Base-by-base conservation (phyloP, 768 basidiomycete genomes). In the Boletus rubescentipes region DNA sequence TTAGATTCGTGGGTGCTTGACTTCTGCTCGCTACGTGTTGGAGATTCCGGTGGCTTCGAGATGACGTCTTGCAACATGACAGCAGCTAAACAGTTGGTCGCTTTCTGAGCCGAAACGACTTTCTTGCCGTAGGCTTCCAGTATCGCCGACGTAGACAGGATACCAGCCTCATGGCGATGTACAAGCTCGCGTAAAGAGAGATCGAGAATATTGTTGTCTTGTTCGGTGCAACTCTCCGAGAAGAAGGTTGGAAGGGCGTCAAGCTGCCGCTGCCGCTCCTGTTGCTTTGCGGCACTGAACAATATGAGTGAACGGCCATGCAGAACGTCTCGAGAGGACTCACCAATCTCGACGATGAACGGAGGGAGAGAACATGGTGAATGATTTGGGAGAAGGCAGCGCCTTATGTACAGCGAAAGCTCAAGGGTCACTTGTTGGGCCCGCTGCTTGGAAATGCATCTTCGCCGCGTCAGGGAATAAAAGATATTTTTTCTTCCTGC, bases 51-150 rank as follows among this genome's bases (percentile, higher is more conserved):
- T 23, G 36, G 52, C 38, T 51, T 51, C 10, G 38, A 41, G 5
- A 7, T 29, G 15, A 61, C 48, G 41, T 71, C 70, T n/a, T 71
- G 69, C 39, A 79, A 62, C 59, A 75, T 68, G 58, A 81, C 58
- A 31, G 77, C 77, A 3, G 80, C 73, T 16, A 83, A 62, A 59
- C 82, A 83, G 59, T 83, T 83, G 45, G 77, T 79, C 41, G 72
- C 62, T 29, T 64, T 68, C 26, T 78, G 76, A 2, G 75, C 78
- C 0, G 62, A 59, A 15, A 79, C 63, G 14, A 64, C 61, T 20
- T 72, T 70, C 59, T 76, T 77, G 32, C 74, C 75, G 51, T 77
- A 79, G 2, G 75, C 74, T 31, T 67, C 49, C 20, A 77, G 51
- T 50, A 79, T 66, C 30, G 66, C 67, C 3, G 62, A 41, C 0